Base-by-base conservation (phyloP, 1,139 yeast genomes). In the Yamadazyma conglobata region DNA sequence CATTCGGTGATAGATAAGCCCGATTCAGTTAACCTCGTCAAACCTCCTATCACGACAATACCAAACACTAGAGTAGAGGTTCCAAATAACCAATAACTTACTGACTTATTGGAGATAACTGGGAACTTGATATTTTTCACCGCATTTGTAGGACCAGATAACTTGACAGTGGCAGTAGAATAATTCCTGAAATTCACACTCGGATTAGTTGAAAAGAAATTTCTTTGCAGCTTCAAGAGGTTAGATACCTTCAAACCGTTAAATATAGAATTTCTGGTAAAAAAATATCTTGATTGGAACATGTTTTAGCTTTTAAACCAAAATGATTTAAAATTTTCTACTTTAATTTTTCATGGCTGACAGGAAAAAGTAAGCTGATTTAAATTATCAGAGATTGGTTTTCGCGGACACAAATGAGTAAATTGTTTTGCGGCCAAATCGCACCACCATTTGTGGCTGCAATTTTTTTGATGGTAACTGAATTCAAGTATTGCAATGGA, bases 1-100 rank as follows among this genome's bases (percentile, higher is more conserved):
- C 99, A 93, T 57, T 93, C 98, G 1, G 98, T 91, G 52, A 93
- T 93, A 28, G 95, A 85, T 29, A 93, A 67, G 0, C 98, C 99
- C 2, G 95, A 85, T 54, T 93, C 98, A 0, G 98, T 93, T 28
- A 93, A 68, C 48, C 99, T 73, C 0, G 98, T 93, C 31, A 93
- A 70, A 0, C 99, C 99, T 30, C 98, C 99, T 5, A 93, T 68
- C n/a, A 93, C 82, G 10, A 91, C 97, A 38, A 93, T 93, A 25
- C 95, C 96, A 56, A 91, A 91, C 2, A 93, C 96, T 17, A 91
- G 65, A 1, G 86, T 81, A 1, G 97, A 85, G 1, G 94, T 81
- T n/a, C 94, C 93, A 11, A 91, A 60, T 31, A 94, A 70, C 89
- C 97, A 84, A 52, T 83, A 85, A 0, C 95, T 96, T 5, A 86